Base-by-base conservation (phyloP, 1,284 basidiomycete species). In the Cryptococcus hybrid region DNA sequence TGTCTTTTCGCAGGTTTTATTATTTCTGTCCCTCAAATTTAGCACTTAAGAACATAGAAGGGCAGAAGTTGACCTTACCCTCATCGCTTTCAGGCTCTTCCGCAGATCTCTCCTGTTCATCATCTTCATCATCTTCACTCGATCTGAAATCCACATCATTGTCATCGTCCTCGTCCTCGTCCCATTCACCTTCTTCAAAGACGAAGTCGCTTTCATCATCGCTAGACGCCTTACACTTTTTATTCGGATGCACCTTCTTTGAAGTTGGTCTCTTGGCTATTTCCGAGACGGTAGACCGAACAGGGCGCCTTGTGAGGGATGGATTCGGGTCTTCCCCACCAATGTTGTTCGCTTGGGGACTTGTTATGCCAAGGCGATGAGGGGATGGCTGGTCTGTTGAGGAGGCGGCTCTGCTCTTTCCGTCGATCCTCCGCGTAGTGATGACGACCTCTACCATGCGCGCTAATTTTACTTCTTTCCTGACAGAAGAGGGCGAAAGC, bases 121-220 rank as follows among this genome's bases (percentile, higher is more conserved):
- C 59, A 3, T 56, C 50, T n/a, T 48, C 45, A n/a, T 40, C 54
- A 6, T 49, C 52, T 11, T 54, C 59, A 12, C 55, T 60, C 38
- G 67, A 52, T 39, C 69, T 35, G 4, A 45, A 55, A 11, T 63
- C 67, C 5, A 58, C 61, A 2, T 56, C 52, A 13, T 47, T 38
- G 11, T 37, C 55, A n/a, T 44, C 48, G n/a, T 54, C 56, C 13
- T 57, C 61, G 38, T 67, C 24, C 24, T 24, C 24, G 24, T 24
- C 24, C 24, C 24, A 24, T 24, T 24, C 53, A 40, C 69, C 54
- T 37, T 77, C 69, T 38, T 65, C 67, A 63, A 62, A 59, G 24
- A 64, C 62, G 43, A 69, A 67, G 51, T 67, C 65, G 51, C 65
- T 67, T 12, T 56, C 65, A 11, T 55, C 57, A 39, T 67, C 65